Evolutionary conservation across 2,329 filamentous ascomycete species (phyloP).

Genomic region (Teratosphaeriaceae sp.): DNA sequence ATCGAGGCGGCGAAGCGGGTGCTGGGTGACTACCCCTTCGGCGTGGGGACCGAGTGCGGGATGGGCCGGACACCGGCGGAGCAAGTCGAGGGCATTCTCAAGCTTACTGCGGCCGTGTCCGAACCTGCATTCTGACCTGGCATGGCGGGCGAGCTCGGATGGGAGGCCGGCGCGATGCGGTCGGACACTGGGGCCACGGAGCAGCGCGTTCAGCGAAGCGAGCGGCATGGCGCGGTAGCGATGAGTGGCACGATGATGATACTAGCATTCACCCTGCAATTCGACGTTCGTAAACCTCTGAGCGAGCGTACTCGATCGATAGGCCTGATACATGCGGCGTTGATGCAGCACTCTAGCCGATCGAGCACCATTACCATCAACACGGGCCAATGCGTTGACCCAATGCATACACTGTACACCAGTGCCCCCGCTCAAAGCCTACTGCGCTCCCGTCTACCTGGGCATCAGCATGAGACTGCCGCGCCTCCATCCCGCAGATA

Average conservation of each 20-base stretch:
- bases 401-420: too few species aligned
- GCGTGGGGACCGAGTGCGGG: constrained; percentile 39
- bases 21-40: constrained; percentile 28
- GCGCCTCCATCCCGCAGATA: too few species aligned
- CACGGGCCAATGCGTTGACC: too few species aligned
- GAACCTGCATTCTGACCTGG: constrained; percentile 6
- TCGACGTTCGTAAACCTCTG: too few species aligned
- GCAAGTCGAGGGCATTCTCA: constrained; percentile 23
- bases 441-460: constrained; percentile 1
- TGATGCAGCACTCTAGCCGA: too few species aligned
- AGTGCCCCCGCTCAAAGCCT: neutral
- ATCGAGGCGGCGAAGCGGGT: constrained; percentile 32
- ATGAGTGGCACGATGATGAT: constrained; percentile 1
- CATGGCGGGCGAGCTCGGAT: neutral
- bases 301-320: too few species aligned
- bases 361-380: neutral
- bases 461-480: constrained; percentile 5
- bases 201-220: neutral
- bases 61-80: constrained; percentile 30
- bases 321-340: too few species aligned
- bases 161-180: neutral
- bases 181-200: too few species aligned
- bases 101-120: constrained; percentile 15
- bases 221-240: neutral
- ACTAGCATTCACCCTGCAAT: too few species aligned